These are phyloP conservation scores for Epichloe amarillans DNA, from an alignment of 2,329 filamentous ascomycete genomes.

Conservation along the genomic window DNA sequence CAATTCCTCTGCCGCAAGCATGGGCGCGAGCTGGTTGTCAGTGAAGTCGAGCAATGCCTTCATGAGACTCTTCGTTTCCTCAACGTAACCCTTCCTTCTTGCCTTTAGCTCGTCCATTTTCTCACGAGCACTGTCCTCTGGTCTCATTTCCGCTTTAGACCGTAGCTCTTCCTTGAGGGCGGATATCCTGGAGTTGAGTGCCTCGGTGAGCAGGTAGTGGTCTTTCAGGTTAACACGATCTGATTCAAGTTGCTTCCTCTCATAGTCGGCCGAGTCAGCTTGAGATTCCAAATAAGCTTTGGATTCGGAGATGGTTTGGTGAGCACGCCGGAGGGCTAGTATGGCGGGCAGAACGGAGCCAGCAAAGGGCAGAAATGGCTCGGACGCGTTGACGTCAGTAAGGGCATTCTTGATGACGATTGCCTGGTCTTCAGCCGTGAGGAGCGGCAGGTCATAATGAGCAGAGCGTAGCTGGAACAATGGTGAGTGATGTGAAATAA, in stretches of 20 bases:
- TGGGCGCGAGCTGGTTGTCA: constrained; percentile 52
- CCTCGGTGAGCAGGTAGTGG: constrained; percentile 40
- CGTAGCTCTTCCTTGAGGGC: constrained; percentile 44
- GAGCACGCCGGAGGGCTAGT: constrained; percentile 54
- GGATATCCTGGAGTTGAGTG: constrained; percentile 43
- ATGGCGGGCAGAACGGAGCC: constrained; percentile 59
- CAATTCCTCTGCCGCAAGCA: constrained; percentile 72
- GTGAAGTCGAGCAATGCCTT: constrained; percentile 57
- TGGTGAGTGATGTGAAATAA: background rate
- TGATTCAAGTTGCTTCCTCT: constrained; percentile 33
- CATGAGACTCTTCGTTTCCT: constrained; percentile 46
- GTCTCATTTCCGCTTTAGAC: constrained; percentile 42
- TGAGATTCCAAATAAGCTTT: constrained; percentile 42
- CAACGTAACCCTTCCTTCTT: constrained; percentile 47
- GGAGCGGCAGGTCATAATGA: constrained; percentile 10
- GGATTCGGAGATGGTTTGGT: constrained; percentile 50
- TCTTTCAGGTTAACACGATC: constrained; percentile 39
- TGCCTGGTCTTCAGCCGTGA: constrained; percentile 18
- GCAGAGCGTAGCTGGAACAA: constrained; percentile 15
- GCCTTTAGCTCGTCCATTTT: constrained; percentile 45
- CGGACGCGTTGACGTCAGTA: constrained; percentile 43
- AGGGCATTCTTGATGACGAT: constrained; percentile 51
- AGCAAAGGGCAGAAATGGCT: constrained; percentile 52
- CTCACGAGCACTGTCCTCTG: constrained; percentile 49
- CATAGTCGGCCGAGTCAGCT: constrained; percentile 26